These are phyloP conservation scores for Aspergillus sp. DNA, from an alignment of 2,329 filamentous ascomycete genomes.

Conservation along the genomic window DNA sequence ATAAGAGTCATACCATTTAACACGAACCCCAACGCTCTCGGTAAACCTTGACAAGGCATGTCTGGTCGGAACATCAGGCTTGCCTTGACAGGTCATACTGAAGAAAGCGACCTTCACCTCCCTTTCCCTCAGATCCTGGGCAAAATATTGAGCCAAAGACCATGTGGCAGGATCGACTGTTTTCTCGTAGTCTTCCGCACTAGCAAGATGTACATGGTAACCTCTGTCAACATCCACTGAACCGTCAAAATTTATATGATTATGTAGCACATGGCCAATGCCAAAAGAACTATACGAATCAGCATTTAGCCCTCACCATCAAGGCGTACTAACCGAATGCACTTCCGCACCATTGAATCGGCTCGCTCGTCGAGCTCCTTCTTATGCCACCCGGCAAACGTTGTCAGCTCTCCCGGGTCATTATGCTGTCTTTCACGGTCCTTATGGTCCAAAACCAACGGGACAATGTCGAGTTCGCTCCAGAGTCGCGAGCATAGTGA, in stretches of 20 bases:
- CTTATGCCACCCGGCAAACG: conserved; percentile 45
- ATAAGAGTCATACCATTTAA: conserved; percentile 63
- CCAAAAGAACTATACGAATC: conserved; percentile 61
- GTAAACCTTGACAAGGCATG: conserved; percentile 73
- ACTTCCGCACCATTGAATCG: conserved; percentile 75
- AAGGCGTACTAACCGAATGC: conserved; percentile 57
- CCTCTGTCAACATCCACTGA: conserved; percentile 67
- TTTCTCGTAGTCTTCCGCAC: conserved; percentile 56
- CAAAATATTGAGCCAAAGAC: conserved; percentile 63
- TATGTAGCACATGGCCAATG: conserved; percentile 66
- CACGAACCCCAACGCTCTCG: conserved; percentile 63
- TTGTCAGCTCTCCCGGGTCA: conserved; percentile 23
- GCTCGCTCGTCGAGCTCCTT: conserved; percentile 73
- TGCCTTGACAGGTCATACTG: conserved; percentile 73
- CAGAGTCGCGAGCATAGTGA: conserved; percentile 68
- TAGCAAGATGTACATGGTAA: conserved; percentile 61
- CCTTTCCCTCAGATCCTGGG: conserved; percentile 60
- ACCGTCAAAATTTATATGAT: conserved; percentile 64
- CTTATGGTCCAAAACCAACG: conserved; percentile 57
- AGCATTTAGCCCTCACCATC: background rate
- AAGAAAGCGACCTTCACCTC: conserved; percentile 73
- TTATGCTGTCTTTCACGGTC: background rate
- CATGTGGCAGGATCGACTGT: conserved; percentile 64
- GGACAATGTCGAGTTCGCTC: conserved; percentile 72
- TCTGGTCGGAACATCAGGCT: conserved; percentile 73